Evolutionary conservation across 192 early-diverging fungal genomes (phyloP).

Genomic region (Coemansia sp.): DNA sequence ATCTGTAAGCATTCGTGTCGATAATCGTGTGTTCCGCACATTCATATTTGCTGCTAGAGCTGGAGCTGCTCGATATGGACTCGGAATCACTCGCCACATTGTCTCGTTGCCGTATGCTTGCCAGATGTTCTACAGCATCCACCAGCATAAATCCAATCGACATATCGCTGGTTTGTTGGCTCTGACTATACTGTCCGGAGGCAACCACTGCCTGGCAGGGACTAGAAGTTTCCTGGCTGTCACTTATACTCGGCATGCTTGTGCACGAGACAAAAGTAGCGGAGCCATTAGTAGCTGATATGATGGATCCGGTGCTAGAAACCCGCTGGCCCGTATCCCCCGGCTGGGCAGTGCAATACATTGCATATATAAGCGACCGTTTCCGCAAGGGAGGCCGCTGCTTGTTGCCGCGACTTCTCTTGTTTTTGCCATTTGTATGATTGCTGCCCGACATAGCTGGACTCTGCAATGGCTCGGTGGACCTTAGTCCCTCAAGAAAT

Average conservation of each 20-base stretch:
- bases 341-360: conserved; percentile 39
- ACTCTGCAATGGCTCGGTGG: too few relatives aligned
- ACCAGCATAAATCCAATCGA: conserved; percentile 20
- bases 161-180: conserved; percentile 9
- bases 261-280: conserved; percentile 31
- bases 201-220: not conserved
- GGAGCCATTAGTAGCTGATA: conserved; percentile 14
- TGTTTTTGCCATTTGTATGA: not conserved
- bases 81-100: conserved; percentile 1
- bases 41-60: conserved; percentile 20
- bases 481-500: too few relatives aligned
- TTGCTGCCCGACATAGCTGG: too few relatives aligned
- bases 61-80: conserved; percentile 10
- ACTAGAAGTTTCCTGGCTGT: not conserved
- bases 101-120: conserved; percentile 1
- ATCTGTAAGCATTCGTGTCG: conserved; percentile 23
- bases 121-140: conserved; percentile 11
- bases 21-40: conserved; percentile 16
- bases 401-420: not conserved
- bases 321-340: not conserved
- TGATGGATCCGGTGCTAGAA: not conserved
- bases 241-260: conserved; percentile 15
- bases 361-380: conserved; percentile 49
- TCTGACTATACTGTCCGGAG: not conserved
- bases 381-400: conserved; percentile 36